Base-by-base conservation (phyloP, 495 filamentous ascomycete genomes). In the Hypoxylon lenormandii region DNA sequence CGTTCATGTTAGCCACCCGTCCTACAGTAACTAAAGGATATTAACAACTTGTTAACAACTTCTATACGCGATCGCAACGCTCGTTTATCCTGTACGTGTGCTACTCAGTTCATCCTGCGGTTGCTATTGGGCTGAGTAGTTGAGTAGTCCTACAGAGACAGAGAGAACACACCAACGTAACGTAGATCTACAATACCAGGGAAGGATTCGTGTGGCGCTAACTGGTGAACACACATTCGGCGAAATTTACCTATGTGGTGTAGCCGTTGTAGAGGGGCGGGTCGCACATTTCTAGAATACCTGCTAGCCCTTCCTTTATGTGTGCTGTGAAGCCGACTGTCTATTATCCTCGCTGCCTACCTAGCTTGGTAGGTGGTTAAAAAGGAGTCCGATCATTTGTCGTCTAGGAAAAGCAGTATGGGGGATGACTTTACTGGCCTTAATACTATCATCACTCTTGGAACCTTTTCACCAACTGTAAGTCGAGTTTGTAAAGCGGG, bases 21-120 rank as follows among this genome's bases (percentile, higher is more conserved):
- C 21, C 30, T 38, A 15, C 45, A 8, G n/a, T 48, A 23, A 7
- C 13, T 22, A 15, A 37, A 15, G 6, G 46, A 28, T 16, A 57
- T 16, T 33, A 11, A 5, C n/a, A 38, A 30, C n/a, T n/a, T n/a
- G 43, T 21, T 2, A 36, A 62, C 52, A 57, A 28, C 52, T 37
- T 59, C 18, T 43, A 60, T 45, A 70, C 60, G 56, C 56, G 68
- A 71, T 21, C 52, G 53, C 54, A 71, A 66, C 58, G 48, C 59
- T 46, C 42, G 45, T 37, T 57, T 56, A 54, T 66, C 57, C 62
- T 58, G 46, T 56, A 66, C 19, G 51, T 51, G 40, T 46, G 37
- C 36, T 46, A 19, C 54, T 48, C 23, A 36, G 33, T 61, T 37
- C 18, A 36, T 58, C 40, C 62, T 66, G 53, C 42, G 36, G 15